phyloP scores from a whole-genome alignment of 306 rosid genomes.

The Echinosophora koreensis region DNA sequence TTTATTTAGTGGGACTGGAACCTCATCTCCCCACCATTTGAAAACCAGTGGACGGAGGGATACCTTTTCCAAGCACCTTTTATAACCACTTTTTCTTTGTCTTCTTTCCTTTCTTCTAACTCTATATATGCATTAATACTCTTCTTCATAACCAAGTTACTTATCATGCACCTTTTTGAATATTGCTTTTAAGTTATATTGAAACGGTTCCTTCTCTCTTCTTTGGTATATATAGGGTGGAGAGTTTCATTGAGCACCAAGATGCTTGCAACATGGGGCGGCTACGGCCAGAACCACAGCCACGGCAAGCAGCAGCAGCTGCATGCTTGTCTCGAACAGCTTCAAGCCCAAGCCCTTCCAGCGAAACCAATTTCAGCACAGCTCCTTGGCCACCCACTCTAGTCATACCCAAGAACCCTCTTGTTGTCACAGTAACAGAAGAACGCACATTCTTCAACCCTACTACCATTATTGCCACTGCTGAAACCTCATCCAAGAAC shows the following conservation, averaged over 20 bases:
- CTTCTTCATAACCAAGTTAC: constrained; percentile 6
- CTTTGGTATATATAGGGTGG: constrained; percentile 64
- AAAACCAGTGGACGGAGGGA: constrained; percentile 37
- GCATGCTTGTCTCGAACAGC: constrained; percentile 92
- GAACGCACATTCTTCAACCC: constrained; percentile 58
- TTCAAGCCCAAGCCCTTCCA: constrained; percentile 92
- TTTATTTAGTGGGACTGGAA: constrained; percentile 57
- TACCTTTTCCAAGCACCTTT: constrained; percentile 55
- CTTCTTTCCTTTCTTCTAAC: constrained; percentile 22
- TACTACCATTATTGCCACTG: constrained; percentile 6
- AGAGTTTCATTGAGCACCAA: constrained; percentile 99
- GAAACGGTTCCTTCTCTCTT: too few species aligned
- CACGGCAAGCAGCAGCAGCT: constrained; percentile 56
- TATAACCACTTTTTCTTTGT: constrained; percentile 45
- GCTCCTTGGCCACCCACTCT: constrained; percentile 59
- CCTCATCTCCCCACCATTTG: constrained; percentile 48
- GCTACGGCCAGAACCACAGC: constrained; percentile 65
- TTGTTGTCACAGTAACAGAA: constrained; percentile 45
- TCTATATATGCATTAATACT: constrained; percentile 9
- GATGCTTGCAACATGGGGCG: constrained; percentile 95
- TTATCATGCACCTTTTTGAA: not conserved
- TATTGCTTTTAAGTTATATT: too few species aligned
- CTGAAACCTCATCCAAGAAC: constrained; percentile 37
- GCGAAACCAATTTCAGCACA: constrained; percentile 83
- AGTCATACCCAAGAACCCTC: constrained; percentile 32